Evolutionary conservation across 306 rosid species (phyloP).

Genomic region (Echinosophora koreensis): DNA sequence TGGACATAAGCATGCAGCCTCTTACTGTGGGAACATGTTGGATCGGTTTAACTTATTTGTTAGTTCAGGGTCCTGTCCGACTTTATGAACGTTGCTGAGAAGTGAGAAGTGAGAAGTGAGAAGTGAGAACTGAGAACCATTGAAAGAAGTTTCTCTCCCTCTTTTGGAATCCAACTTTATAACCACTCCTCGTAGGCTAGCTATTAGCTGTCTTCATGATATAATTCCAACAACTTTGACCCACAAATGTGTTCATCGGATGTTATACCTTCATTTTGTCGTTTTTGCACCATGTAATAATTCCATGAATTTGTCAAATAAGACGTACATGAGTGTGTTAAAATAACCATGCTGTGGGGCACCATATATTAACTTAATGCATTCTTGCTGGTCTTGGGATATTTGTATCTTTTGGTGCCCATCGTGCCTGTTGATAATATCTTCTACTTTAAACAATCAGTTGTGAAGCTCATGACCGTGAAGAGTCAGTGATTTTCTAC

Average conservation of each 20-base stretch:
- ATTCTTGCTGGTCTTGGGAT: neutral
- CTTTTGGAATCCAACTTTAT: neutral
- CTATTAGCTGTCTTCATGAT: slow-evolving; percentile 42
- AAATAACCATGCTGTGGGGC: neutral
- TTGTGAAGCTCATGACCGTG: neutral
- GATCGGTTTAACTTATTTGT: too few relatives aligned
- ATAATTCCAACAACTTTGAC: slow-evolving; percentile 31
- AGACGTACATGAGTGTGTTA: neutral
- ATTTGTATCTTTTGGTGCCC: neutral
- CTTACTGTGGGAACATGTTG: too few relatives aligned
- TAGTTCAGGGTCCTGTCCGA: too few relatives aligned
- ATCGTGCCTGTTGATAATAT: neutral
- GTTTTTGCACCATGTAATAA: neutral
- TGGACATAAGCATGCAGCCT: too few relatives aligned
- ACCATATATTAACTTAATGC: neutral
- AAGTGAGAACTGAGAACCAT: neutral
- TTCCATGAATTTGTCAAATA: slow-evolving; percentile 40
- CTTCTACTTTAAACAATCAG: neutral
- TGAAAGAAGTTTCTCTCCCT: neutral
- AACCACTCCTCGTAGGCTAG: neutral
- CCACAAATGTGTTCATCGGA: neutral
- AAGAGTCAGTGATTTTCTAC: neutral
- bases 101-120: too few relatives aligned
- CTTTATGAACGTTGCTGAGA: neutral
- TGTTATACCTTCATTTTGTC: neutral